Percentiles rank a stretch among this genome's conserved stretches.
Evolutionary conservation across 1,139 yeast species (phyloP).

Genomic region (Saccharomyces hybrid): DNA sequence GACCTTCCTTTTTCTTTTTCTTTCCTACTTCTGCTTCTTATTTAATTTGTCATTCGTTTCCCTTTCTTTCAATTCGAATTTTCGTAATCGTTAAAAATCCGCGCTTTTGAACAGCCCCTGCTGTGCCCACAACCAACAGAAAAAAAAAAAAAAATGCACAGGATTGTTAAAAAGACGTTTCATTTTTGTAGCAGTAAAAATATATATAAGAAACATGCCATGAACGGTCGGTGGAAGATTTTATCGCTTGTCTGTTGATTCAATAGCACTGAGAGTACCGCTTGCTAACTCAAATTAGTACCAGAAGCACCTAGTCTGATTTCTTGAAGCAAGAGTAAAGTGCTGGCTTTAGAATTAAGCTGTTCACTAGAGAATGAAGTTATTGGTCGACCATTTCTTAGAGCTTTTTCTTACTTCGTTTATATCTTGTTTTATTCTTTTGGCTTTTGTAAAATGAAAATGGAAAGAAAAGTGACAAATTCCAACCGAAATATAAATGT

Average conservation of each 20-base stretch:
- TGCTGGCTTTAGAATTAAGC: background rate
- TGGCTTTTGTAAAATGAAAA: background rate
- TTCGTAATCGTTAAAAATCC: background rate
- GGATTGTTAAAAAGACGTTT: background rate
- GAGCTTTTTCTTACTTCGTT: background rate
- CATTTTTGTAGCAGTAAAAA: background rate
- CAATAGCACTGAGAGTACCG: background rate
- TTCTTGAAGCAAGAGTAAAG: background rate
- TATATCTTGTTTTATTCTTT: background rate
- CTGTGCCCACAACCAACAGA: background rate
- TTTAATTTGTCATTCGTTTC: background rate
- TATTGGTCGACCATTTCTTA: too few species aligned
- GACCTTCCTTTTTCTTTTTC: background rate
- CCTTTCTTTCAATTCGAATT: background rate
- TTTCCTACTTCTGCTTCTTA: background rate
- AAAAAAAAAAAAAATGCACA: background rate
- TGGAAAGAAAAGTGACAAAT: too few species aligned
- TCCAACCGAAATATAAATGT: too few species aligned
- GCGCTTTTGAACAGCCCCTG: background rate
- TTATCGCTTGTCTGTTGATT: background rate
- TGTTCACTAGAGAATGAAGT: too few species aligned
- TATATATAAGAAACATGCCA: too few species aligned
- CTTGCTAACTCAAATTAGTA: background rate
- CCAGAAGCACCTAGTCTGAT: background rate
- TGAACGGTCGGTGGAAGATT: background rate